Evolutionary conservation across 257 asterid species (phyloP), one percentile per base, ranked within the genome.

Genomic region (Capsicum rhomboideum): DNA sequence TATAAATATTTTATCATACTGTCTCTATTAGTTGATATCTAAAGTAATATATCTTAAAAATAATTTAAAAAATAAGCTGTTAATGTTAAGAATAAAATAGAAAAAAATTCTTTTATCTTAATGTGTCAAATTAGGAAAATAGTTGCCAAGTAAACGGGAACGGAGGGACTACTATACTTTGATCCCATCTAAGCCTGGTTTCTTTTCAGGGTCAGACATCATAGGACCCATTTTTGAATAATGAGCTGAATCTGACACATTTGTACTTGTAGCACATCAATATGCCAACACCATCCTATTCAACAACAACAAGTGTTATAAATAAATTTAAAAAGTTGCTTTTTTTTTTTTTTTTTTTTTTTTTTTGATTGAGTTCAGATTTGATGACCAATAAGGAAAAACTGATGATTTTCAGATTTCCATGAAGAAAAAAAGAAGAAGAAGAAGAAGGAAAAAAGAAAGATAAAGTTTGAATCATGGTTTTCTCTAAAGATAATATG

Each of bases 401-500:
- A 55, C 44, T 61, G 71, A 79, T 52, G 90, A 83, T 81, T 84
- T 86, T 81, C 58, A 50, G 78, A 85, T 82, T 86, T 84, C 88
- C 84, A 85, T 86, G 92, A 90, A 85, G 90, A 90, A 77, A 50
- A 49, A 10, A 14, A 46, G 40, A 34, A 34, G 40, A 3, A n/a
- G 59, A 4, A 17, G 56, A 11, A 50, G 50, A 86, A 82, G 78
- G 79, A 86, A 75, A 83, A 79, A 84, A 42, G 42, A 66, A 23
- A 46, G 40, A 46, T n/a, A 72, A 5, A 72, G 13, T 31, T 75
- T 28, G 44, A 53, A 83, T 55, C 52, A 90, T 92, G 94, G 89
- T 87, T 79, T 91, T 90, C 56, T 90, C 93, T 10, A 52, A 69
- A 31, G 96, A 92, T 89, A 93, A 94, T 89, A 85, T 92, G 52